These are phyloP conservation scores for Pleurotus tuoliensis DNA, from an alignment of 768 basidiomycete genomes.

Conservation along the genomic window DNA sequence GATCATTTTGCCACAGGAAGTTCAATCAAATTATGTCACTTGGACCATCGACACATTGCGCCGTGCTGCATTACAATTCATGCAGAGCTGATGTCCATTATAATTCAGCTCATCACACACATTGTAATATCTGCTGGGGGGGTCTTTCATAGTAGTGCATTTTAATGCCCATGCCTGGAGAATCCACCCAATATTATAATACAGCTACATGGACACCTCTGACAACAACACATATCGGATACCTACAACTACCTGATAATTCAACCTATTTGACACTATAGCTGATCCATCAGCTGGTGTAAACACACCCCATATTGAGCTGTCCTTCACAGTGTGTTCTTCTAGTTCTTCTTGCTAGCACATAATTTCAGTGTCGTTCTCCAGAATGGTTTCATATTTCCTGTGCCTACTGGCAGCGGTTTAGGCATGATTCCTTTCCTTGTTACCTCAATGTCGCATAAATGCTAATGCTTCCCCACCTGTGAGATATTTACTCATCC, in stretches of 20 bases:
- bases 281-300: constrained; percentile 21
- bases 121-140: too few relatives aligned
- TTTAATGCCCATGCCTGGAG: too few relatives aligned
- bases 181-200: too few relatives aligned
- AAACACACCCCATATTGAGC: constrained; percentile 17
- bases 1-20: too few relatives aligned
- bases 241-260: constrained; percentile 15
- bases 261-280: constrained; percentile 2
- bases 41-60: too few relatives aligned
- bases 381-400: constrained; percentile 3
- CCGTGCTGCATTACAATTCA: too few relatives aligned
- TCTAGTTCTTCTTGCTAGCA: not conserved
- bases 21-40: too few relatives aligned
- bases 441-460: constrained; percentile 33
- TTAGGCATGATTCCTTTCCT: constrained; percentile 23
- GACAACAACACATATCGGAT: constrained; percentile 15
- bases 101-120: too few relatives aligned
- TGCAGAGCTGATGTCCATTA: too few relatives aligned
- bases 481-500: not conserved
- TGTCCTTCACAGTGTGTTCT: constrained; percentile 14
- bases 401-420: constrained; percentile 21
- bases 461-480: not conserved
- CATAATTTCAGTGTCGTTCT: not conserved
- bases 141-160: too few relatives aligned
- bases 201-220: too few relatives aligned